These are phyloP conservation scores for Ulmus americana DNA, from an alignment of 331 rosid genomes.

Conservation along the genomic window DNA sequence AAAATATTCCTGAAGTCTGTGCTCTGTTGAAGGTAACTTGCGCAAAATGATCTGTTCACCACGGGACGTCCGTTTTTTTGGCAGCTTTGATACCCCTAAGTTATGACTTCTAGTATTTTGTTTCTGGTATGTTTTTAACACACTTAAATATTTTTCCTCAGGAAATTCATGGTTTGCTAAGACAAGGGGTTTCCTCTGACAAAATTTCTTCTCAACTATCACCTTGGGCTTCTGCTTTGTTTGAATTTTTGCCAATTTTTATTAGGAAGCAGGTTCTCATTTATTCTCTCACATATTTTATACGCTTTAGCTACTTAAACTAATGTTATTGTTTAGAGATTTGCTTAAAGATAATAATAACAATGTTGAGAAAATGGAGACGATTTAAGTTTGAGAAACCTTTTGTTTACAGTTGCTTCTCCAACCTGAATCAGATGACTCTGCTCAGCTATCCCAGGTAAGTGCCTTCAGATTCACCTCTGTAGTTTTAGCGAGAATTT, in stretches of 20 bases:
- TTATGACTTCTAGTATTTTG: neutral
- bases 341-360: no score
- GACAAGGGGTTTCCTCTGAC: slow-evolving; percentile 65
- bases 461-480: slow-evolving; percentile 5
- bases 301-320: neutral
- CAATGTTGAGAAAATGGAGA: neutral
- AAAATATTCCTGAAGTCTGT: slow-evolving; percentile 97
- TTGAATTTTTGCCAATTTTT: slow-evolving; percentile 89
- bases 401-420: slow-evolving; percentile 58
- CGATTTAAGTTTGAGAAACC: slow-evolving; percentile 8
- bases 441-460: slow-evolving; percentile 98
- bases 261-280: slow-evolving; percentile 70
- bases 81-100: no score
- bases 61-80: neutral
- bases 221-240: slow-evolving; percentile 98
- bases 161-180: slow-evolving; percentile 83
- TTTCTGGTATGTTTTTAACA: neutral
- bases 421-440: slow-evolving; percentile 92
- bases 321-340: neutral
- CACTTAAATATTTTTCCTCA: slow-evolving; percentile 31
- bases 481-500: slow-evolving; percentile 8
- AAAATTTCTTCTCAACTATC: slow-evolving; percentile 74
- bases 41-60: neutral
- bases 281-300: slow-evolving; percentile 16
- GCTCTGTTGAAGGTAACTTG: slow-evolving; percentile 79